Base-by-base conservation (phyloP, 1,284 basidiomycete genomes). In the Boletus sp. region DNA sequence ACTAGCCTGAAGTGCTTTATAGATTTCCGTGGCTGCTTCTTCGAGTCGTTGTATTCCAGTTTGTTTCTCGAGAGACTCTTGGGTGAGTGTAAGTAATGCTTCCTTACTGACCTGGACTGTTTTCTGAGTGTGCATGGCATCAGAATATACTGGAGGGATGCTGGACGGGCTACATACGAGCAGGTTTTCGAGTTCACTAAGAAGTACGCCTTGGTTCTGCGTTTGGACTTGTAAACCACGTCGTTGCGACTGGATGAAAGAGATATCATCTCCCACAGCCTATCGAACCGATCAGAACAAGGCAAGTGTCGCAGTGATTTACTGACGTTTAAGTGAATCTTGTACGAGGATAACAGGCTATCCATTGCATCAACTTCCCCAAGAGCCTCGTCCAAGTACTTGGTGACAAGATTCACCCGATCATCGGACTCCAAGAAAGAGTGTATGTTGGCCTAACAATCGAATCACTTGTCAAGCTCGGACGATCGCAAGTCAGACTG, bases 151-250 rank as follows among this genome's bases (percentile, higher is more conserved):
- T 17, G 13, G n/a, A 36, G 7, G 8, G 8, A 45, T 20, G 4
- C 13, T 8, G 39, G 22, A 26, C n/a, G 45, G 33, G 25, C 25
- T 8, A 62, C 80, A 48, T 56, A 90, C 91, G 59, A 97, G 71
- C 20, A 96, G 73, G 58, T 91, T 88, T 63, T 93, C 85, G 7
- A 97, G 71, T 67, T 93, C 94, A 32, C 72, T 75, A 26, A 96
- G 67, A 7, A 97, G 75, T 2, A 84, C 81, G 33, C 87, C 81
- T 66, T 98, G 95, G 60, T 99, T 99, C 61, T 95, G 93, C 9
- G 87, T 98, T 62, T 99, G 95, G 2, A 99, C 94, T 70, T 99
- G 96, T 29, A 99, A 72, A 58, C 96, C 96, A 44, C 94, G 81
- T 63, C 96, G 95, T 68, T 99, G 96, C 3, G 88, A 88, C 70